phyloP scores from a whole-genome alignment of 202 grass and related monocot species.

The Cymbopogon flexuosus region DNA sequence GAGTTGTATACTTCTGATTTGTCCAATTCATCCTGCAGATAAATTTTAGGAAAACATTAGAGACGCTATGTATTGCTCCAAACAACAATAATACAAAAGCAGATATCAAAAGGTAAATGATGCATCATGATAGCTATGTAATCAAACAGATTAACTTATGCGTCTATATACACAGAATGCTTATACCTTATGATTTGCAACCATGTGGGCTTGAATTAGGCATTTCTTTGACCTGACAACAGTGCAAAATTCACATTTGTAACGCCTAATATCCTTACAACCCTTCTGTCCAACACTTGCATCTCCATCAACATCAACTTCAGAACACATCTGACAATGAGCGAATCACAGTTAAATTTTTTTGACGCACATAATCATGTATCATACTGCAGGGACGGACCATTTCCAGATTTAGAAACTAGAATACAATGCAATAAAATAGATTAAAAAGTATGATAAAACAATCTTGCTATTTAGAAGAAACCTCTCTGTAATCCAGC shows the following conservation, averaged over 20 bases:
- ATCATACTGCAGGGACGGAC: neutral
- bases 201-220: slow-evolving; percentile 70
- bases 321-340: slow-evolving; percentile 33
- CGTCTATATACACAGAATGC: neutral
- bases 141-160: neutral
- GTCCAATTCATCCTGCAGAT: slow-evolving; percentile 50
- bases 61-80: neutral
- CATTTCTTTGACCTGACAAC: slow-evolving; percentile 66
- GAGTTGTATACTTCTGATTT: slow-evolving; percentile 36
- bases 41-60: neutral
- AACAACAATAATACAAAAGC: neutral
- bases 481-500: neutral
- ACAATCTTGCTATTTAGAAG: neutral
- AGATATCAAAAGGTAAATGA: neutral
- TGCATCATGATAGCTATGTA: neutral
- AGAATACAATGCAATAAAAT: neutral
- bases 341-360: neutral
- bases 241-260: slow-evolving; percentile 68
- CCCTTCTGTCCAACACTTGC: neutral
- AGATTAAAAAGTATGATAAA: neutral
- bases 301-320: slow-evolving; percentile 21
- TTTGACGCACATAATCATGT: neutral
- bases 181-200: slow-evolving; percentile 51
- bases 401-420: neutral
- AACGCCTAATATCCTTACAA: slow-evolving; percentile 53